phyloP scores from a whole-genome alignment of 73 alveolate genomes.

The Symbiodinium natans region DNA sequence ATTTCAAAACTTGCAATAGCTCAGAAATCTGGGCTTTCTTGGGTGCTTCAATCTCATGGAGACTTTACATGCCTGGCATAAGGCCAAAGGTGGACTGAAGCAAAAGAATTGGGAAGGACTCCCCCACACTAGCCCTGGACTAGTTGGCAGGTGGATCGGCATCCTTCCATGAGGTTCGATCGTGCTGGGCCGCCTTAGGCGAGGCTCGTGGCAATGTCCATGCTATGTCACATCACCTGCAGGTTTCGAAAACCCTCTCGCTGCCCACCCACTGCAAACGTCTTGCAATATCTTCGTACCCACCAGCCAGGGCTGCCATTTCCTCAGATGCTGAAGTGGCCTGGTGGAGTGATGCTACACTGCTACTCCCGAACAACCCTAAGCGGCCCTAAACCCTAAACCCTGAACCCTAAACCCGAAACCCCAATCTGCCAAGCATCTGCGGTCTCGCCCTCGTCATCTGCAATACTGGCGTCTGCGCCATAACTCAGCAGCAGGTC shows the following conservation, averaged over 20 bases:
- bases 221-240: not conserved
- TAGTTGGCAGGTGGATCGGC: not conserved
- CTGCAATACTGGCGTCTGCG: conserved; percentile 30
- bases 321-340: not conserved
- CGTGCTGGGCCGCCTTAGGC: not conserved
- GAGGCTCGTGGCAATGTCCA: no score
- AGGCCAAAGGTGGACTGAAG: not conserved
- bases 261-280: conserved; percentile 3
- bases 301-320: conserved; percentile 2
- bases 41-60: not conserved
- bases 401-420: no score
- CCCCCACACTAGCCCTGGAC: conserved; percentile 3
- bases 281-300: conserved; percentile 12
- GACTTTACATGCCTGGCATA: not conserved
- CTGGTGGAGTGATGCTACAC: no score
- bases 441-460: not conserved
- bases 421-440: not conserved
- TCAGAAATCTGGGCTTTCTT: not conserved
- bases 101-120: conserved; percentile 9
- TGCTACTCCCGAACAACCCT: no score
- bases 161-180: not conserved
- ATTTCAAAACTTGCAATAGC: not conserved
- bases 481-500: conserved; percentile 16
- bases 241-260: not conserved
- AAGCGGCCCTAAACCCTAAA: no score